Conservation (phyloP, 2,329 filamentous ascomycete genomes). For the Zasmidium angulare region DNA sequence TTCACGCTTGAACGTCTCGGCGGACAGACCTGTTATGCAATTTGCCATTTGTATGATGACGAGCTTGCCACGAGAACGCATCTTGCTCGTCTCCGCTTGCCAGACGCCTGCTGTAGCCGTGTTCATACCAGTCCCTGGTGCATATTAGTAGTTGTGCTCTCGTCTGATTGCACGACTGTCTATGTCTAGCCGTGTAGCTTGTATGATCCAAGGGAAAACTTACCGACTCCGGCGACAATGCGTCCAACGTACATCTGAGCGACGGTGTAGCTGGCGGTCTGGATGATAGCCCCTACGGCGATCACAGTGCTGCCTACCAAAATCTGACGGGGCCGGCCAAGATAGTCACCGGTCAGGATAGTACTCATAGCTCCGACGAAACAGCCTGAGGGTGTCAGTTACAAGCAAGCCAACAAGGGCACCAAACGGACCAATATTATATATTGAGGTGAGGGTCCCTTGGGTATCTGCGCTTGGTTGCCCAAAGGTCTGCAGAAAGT, state of each 20-base stretch:
- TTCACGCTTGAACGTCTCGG: neutral
- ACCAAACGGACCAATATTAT: conserved; percentile 38
- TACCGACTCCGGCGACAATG: conserved; percentile 41
- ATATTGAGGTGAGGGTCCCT: conserved; percentile 39
- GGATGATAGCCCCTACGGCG: conserved; percentile 45
- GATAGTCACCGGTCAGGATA: conserved; percentile 42
- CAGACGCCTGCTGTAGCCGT: conserved; percentile 52
- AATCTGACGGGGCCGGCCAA: conserved; percentile 45
- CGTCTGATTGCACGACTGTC: neutral
- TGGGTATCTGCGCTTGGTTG: conserved; percentile 37
- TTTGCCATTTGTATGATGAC: conserved; percentile 54
- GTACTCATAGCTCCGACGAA: conserved; percentile 48
- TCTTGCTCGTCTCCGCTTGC: conserved; percentile 52
- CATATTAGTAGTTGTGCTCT: neutral
- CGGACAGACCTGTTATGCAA: conserved; percentile 43
- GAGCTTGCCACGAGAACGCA: conserved; percentile 49
- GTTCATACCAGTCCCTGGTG: conserved; percentile 47
- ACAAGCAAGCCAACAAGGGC: neutral
- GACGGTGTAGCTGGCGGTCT: conserved; percentile 42
- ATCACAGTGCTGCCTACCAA: conserved; percentile 44
- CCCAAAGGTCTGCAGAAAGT: conserved; percentile 39
- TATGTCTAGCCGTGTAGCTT: too few relatives aligned
- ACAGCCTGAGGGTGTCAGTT: conserved; percentile 28
- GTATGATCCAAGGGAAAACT: neutral
- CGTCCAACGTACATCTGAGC: conserved; percentile 46